Evolutionary conservation across 2,329 filamentous ascomycete species (phyloP).

Genomic region (Akanthomyces muscarius): DNA sequence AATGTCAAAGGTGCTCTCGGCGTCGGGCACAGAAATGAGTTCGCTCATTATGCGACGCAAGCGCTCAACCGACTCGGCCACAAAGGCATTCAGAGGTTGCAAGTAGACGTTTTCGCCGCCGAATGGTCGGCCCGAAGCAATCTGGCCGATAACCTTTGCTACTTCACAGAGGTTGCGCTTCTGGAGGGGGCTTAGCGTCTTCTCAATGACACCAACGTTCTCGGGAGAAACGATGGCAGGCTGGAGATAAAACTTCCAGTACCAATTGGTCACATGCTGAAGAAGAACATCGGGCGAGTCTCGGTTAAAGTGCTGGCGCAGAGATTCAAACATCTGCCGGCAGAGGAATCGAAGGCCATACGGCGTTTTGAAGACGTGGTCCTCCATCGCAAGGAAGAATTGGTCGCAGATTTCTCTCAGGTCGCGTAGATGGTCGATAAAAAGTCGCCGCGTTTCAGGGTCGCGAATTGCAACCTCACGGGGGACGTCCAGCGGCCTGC

Average conservation of each 20-base stretch:
- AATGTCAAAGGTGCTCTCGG: constrained; percentile 92
- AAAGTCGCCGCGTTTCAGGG: constrained; percentile 83
- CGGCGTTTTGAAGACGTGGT: constrained; percentile 81
- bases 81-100: constrained; percentile 88
- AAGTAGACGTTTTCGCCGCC: constrained; percentile 93
- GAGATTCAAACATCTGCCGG: constrained; percentile 75
- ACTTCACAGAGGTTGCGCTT: constrained; percentile 91
- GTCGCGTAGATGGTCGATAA: constrained; percentile 92
- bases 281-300: constrained; percentile 75
- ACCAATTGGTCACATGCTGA: constrained; percentile 82
- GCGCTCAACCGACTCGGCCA: constrained; percentile 78
- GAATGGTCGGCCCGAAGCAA: constrained; percentile 83
- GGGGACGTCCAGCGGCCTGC: constrained; percentile 76
- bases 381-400: constrained; percentile 77
- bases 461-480: constrained; percentile 95
- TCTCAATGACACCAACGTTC: constrained; percentile 88
- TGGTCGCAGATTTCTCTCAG: constrained; percentile 92
- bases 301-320: constrained; percentile 72
- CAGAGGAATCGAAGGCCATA: constrained; percentile 88
- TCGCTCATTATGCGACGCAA: constrained; percentile 71
- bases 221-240: constrained; percentile 87
- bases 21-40: constrained; percentile 78
- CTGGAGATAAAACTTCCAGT: constrained; percentile 92
- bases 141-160: constrained; percentile 84
- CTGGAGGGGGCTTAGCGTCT: constrained; percentile 81